A percentile compares a stretch with the other conserved stretches of the same genome.
Conservation (phyloP, 257 asterid genomes). For the Fraxinus cuspidata region DNA sequence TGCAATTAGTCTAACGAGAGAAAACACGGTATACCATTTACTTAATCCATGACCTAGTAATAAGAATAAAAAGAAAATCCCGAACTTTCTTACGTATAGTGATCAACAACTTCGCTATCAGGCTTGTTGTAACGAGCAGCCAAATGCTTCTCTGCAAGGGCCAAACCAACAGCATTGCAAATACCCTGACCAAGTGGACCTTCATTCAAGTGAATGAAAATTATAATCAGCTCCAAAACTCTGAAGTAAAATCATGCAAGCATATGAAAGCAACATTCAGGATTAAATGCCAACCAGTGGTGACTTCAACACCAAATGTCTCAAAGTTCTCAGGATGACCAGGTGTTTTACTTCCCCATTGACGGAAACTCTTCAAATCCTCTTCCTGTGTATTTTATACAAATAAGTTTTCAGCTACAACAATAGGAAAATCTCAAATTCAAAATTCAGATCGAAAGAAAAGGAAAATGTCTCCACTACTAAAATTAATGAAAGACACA, state of each 20-base stretch:
- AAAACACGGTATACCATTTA: not conserved
- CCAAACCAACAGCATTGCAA: slow-evolving; percentile 85
- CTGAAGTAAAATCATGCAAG: slow-evolving; percentile 7
- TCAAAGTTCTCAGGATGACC: slow-evolving; percentile 88
- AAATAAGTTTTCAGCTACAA: slow-evolving; percentile 19
- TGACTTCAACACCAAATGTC: slow-evolving; percentile 78
- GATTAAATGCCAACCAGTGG: slow-evolving; percentile 52
- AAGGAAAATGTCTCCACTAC: too few species aligned
- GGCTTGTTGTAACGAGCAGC: slow-evolving; percentile 85
- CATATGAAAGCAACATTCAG: not conserved
- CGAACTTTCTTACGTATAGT: slow-evolving; percentile 60
- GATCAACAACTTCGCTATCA: slow-evolving; percentile 67
- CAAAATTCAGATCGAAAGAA: not conserved
- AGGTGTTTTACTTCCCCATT: slow-evolving; percentile 81
- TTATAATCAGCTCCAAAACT: slow-evolving; percentile 9
- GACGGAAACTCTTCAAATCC: slow-evolving; percentile 66
- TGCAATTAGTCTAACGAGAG: slow-evolving; percentile 20
- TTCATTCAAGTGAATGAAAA: slow-evolving; percentile 30
- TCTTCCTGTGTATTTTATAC: slow-evolving; percentile 45
- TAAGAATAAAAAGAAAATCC: not conserved
- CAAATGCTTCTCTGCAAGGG: slow-evolving; percentile 77
- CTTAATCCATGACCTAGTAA: slow-evolving; percentile 1
- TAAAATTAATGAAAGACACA: not conserved
- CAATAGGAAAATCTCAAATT: slow-evolving; percentile 16
- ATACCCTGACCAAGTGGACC: slow-evolving; percentile 95